Base-by-base conservation (phyloP, 2,329 filamentous ascomycete species). In the Bipolaris sorokiniana region DNA sequence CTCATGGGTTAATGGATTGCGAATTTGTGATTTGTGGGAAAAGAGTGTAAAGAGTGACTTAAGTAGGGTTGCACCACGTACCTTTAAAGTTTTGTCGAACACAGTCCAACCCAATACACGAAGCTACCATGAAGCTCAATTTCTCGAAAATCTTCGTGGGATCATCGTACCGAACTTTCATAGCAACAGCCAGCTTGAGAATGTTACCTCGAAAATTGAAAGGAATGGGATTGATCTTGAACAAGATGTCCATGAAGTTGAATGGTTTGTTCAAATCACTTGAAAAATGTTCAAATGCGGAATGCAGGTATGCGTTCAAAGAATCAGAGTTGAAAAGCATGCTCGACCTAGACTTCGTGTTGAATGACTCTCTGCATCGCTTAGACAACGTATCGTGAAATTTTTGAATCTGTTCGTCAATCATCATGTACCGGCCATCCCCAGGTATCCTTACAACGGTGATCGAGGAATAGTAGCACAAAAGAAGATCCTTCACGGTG, bases 261-360 rank as follows among this genome's bases (percentile, higher is more conserved):
- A 84, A 84, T 3, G 82, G 80, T 0, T 67, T 68, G 45, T 81
- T 74, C 4, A 83, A 67, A 37, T 77, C 71, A 1, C 68, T 68
- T 2, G 80, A 72, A 53, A 82, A 85, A 58, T 84, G 83, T 45
- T 82, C 78, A 61, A 83, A 84, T 0, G 80, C 82, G 23, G 68
- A 75, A 61, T 83, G 77, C 1, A 84, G 68, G 61, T 83, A 83
- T 0, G 71, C 62, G 37, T 83, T 77, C 5, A 84, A 67, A 18
- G 81, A 75, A 13, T 81, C 79, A 1, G 78, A 75, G 37, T 79
- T 77, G 13, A 79, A 76, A 2, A 83, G 67, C 79, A 84, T 82
- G 5, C 82, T 78, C 4, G 80, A 36, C 28, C 20, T n/a, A 18
- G n/a, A 15, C 16, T 49, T 49, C 47, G 20, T 34, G n/a, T 40